Evolutionary conservation across 495 filamentous ascomycete species (phyloP), one percentile per base, ranked within the genome.

Genomic region (Penicillium desertorum): DNA sequence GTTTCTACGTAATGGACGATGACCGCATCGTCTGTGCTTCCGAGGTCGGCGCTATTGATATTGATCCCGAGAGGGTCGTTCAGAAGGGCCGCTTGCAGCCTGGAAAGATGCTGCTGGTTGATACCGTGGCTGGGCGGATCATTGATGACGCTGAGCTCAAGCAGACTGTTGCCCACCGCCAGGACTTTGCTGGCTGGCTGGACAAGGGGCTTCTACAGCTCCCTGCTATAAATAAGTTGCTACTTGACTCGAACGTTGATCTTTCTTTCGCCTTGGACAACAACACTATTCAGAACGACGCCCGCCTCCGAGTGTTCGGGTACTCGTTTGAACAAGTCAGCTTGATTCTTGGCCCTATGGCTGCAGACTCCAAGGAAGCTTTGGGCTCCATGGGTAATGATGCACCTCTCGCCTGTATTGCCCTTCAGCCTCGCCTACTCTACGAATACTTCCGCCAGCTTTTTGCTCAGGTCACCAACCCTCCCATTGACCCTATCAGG

Each of bases 351-450:
- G 95, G 88, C 20, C 94, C 94, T 9, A 99, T 99, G 94, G 94
- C 92, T 56, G 92, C 93, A 27, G 94, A 99, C 62, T 96, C 96
- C 46, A 99, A 99, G 77, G 94, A 99, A 74, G 95, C 94, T n/a
- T 82, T 99, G 27, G 94, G 94, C 34, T 99, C 94, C 54, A 99
- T 99, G 94, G 94, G 94, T 63, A 99, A 99, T 71, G 94, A 99
- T 80, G 91, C 91, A 39, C 94, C 94, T 16, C 76, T 99, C 62
- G 94, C 94, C 27, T 97, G 92, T 72, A 82, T 99, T 61, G 88
- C 94, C 29, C 82, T 86, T 47, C 88, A 94, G 54, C 93, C 94
- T 53, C 91, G 93, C 64, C 80, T 98, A 53, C 84, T 98, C 41
- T 96, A 90, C 70, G 94, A 99, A 72, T 99, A 99, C 74, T 99